Evolutionary conservation across 148 eudicot genomes (phyloP).

Genomic region (Rhododendron vialii): DNA sequence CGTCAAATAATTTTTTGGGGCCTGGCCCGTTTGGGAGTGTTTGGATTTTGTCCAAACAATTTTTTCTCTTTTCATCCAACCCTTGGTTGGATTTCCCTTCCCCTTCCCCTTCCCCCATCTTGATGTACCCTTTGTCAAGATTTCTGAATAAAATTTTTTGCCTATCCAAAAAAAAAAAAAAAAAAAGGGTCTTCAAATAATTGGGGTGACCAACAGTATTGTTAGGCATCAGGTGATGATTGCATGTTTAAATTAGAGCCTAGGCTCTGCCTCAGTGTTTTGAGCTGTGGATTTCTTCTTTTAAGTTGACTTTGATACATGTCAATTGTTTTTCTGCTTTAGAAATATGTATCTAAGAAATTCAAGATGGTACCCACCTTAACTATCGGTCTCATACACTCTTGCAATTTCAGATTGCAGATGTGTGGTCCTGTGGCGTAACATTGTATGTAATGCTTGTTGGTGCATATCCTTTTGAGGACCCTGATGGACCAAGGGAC

Average conservation of each 20-base stretch:
- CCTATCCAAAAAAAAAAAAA: too few relatives aligned
- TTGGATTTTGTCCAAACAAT: too few relatives aligned
- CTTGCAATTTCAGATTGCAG: slow-evolving; percentile 69
- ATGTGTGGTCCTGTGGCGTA: slow-evolving; percentile 99
- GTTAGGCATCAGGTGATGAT: not conserved
- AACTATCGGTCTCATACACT: not conserved
- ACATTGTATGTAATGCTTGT: slow-evolving; percentile 91
- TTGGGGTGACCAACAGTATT: not conserved
- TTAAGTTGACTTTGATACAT: not conserved
- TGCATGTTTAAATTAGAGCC: not conserved
- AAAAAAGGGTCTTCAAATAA: not conserved
- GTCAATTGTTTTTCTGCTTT: not conserved
- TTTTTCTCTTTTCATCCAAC: too few relatives aligned
- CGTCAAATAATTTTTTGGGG: not conserved
- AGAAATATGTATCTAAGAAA: not conserved
- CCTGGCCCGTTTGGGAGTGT: too few relatives aligned
- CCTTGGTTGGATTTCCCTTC: too few relatives aligned
- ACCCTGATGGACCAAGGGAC: slow-evolving; percentile 83
- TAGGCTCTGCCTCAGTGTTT: not conserved
- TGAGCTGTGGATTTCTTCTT: not conserved
- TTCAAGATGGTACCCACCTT: not conserved
- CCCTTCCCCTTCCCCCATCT: too few relatives aligned
- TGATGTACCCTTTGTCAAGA: too few relatives aligned
- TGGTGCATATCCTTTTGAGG: slow-evolving; percentile 92
- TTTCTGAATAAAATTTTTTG: too few relatives aligned